phyloP scores from a whole-genome alignment of 192 early-diverging fungal genomes.

The Allomyces arbusculus region DNA sequence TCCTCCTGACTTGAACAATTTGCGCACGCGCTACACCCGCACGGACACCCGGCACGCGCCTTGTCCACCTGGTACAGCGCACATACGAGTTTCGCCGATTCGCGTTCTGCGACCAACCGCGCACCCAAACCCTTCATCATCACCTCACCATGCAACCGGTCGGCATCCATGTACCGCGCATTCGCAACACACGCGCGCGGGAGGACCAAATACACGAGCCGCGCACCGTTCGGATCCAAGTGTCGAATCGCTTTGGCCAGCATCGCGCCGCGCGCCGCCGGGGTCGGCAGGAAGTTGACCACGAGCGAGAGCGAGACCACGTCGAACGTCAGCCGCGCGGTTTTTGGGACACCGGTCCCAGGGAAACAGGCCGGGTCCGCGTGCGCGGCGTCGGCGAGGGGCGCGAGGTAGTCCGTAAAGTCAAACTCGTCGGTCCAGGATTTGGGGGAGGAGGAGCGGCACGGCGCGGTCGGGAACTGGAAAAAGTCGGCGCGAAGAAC shows the following conservation, averaged over 20 bases:
- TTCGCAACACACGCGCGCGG: background rate
- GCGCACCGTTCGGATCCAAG: background rate
- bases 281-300: background rate
- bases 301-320: background rate
- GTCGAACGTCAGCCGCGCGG: background rate
- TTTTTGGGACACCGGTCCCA: too few species aligned
- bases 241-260: background rate
- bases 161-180: background rate
- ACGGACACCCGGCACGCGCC: too few species aligned
- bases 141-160: background rate
- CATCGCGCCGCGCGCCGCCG: background rate
- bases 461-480: background rate
- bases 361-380: background rate
- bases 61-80: background rate
- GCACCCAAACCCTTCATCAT: background rate
- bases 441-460: too few species aligned
- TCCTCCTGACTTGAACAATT: background rate
- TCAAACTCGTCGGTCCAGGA: too few species aligned
- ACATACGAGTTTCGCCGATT: background rate
- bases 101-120: background rate
- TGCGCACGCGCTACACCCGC: too few species aligned
- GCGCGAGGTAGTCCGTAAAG: too few species aligned
- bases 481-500: background rate
- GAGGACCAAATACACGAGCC: background rate
- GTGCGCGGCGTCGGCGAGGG: background rate